Evolutionary conservation across 2,329 filamentous ascomycete species (phyloP).

Genomic region (Alternaria solani): DNA sequence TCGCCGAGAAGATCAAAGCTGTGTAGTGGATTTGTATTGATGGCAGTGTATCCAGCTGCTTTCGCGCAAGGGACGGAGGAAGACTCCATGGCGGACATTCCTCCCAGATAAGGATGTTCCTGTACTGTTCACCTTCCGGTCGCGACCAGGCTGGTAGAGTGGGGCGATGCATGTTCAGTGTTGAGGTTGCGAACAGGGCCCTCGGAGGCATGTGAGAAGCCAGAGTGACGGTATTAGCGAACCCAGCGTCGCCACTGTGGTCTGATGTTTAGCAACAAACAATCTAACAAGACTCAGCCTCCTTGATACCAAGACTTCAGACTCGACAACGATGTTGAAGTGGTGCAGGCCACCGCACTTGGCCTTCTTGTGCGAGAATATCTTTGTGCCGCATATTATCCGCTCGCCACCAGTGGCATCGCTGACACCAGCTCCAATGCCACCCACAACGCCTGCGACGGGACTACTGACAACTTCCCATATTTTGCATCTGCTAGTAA

Average conservation of each 20-base stretch:
- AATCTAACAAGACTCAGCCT: not conserved
- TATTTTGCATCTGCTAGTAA: conserved; percentile 43
- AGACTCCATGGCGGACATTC: conserved; percentile 53
- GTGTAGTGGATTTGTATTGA: conserved; percentile 31
- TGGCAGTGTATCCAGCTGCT: conserved; percentile 33
- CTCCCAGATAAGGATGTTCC: conserved; percentile 55
- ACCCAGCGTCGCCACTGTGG: conserved; percentile 33
- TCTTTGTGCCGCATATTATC: conserved; percentile 34
- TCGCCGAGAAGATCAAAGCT: conserved; percentile 27
- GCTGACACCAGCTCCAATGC: conserved; percentile 39
- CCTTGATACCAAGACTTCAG: conserved; percentile 24
- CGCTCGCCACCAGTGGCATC: conserved; percentile 47
- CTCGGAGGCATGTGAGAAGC: conserved; percentile 37
- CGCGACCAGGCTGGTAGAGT: conserved; percentile 14
- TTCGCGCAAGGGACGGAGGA: conserved; percentile 38
- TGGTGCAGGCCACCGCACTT: conserved; percentile 32
- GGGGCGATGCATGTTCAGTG: conserved; percentile 24
- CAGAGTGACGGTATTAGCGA: conserved; percentile 30
- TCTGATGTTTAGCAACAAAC: conserved; percentile 15
- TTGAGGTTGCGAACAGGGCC: conserved; percentile 23
- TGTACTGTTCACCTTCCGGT: conserved; percentile 26
- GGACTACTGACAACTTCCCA: conserved; percentile 27
- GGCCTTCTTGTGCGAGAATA: conserved; percentile 28
- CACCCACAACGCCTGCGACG: conserved; percentile 43
- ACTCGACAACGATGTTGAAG: conserved; percentile 27